phyloP scores from a whole-genome alignment of 2,329 filamentous ascomycete species.

The Pseudocercospora crystallina region DNA sequence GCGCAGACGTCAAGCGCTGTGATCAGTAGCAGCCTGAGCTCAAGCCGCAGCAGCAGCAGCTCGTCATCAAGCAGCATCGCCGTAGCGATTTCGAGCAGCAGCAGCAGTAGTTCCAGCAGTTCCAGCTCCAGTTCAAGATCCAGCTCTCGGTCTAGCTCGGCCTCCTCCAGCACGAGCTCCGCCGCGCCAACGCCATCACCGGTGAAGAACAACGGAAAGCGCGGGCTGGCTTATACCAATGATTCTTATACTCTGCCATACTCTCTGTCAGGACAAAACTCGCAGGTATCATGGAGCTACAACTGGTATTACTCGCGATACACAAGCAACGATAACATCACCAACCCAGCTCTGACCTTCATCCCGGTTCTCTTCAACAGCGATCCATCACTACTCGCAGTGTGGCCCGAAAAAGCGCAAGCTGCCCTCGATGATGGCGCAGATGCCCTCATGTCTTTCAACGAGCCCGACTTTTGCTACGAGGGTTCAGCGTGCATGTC shows the following conservation, averaged over 20 bases:
- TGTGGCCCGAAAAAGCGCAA: slow-evolving; percentile 26
- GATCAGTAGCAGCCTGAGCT: no score
- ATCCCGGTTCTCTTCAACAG: slow-evolving; percentile 30
- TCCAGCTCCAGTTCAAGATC: not conserved
- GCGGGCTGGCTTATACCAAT: slow-evolving; percentile 66
- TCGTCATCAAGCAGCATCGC: no score
- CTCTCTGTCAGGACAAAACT: slow-evolving; percentile 27
- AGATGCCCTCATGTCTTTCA: slow-evolving; percentile 62
- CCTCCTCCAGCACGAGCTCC: not conserved
- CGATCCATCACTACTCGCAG: slow-evolving; percentile 17
- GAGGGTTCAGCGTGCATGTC: slow-evolving; percentile 56
- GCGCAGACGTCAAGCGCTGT: no score
- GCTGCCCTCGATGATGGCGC: slow-evolving; percentile 33
- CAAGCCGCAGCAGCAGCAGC: no score
- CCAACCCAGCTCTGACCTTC: slow-evolving; percentile 28
- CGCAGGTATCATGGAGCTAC: slow-evolving; percentile 30
- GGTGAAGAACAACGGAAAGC: slow-evolving; percentile 48
- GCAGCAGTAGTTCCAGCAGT: no score
- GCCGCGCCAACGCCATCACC: not conserved
- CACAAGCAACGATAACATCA: slow-evolving; percentile 9
- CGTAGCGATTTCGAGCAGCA: no score
- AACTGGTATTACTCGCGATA: slow-evolving; percentile 27
- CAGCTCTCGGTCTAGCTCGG: not conserved
- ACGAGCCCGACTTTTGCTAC: slow-evolving; percentile 62
- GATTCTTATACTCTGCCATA: slow-evolving; percentile 53